A percentile compares a stretch with the other conserved stretches of the same genome.
Conservation (phyloP, 495 filamentous ascomycete species). For the Penicillium bovifimosum region DNA sequence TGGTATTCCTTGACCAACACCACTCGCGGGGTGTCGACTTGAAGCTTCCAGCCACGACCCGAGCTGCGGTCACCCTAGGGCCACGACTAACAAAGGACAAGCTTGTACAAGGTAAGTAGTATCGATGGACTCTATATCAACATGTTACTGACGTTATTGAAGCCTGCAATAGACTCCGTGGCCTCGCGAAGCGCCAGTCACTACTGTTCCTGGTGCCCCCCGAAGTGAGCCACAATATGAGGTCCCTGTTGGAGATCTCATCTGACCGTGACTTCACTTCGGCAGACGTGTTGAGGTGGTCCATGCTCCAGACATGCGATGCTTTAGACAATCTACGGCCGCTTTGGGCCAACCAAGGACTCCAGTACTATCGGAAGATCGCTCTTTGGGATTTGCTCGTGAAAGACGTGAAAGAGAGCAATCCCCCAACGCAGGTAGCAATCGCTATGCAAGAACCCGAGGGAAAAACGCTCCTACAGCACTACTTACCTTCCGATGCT, state of each 20-base stretch:
- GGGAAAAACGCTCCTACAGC: slow-evolving; percentile 6
- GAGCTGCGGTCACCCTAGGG: slow-evolving; percentile 64
- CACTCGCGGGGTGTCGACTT: no score
- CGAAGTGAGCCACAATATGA: slow-evolving; percentile 34
- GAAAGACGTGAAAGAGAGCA: neutral
- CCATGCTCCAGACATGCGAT: slow-evolving; percentile 9
- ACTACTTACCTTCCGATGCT: slow-evolving; percentile 8
- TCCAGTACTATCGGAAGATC: slow-evolving; percentile 1
- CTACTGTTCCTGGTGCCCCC: slow-evolving; percentile 47
- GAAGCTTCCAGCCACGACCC: neutral
- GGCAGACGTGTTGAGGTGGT: slow-evolving; percentile 7
- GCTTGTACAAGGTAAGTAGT: slow-evolving; percentile 58
- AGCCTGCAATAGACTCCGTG: slow-evolving; percentile 59
- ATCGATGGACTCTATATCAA: neutral
- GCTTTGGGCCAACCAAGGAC: slow-evolving; percentile 10
- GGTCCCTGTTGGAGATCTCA: neutral
- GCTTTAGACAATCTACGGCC: slow-evolving; percentile 1
- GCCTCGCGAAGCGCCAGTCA: slow-evolving; percentile 52
- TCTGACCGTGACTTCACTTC: neutral
- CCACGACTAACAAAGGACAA: slow-evolving; percentile 60
- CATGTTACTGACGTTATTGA: neutral
- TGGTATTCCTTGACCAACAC: no score
- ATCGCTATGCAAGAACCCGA: slow-evolving; percentile 13
- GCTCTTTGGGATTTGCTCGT: neutral
- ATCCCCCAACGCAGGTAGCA: neutral